These are phyloP conservation scores for Cladosporium sp. DNA, from an alignment of 2,329 filamentous ascomycete species.

Conservation along the genomic window DNA sequence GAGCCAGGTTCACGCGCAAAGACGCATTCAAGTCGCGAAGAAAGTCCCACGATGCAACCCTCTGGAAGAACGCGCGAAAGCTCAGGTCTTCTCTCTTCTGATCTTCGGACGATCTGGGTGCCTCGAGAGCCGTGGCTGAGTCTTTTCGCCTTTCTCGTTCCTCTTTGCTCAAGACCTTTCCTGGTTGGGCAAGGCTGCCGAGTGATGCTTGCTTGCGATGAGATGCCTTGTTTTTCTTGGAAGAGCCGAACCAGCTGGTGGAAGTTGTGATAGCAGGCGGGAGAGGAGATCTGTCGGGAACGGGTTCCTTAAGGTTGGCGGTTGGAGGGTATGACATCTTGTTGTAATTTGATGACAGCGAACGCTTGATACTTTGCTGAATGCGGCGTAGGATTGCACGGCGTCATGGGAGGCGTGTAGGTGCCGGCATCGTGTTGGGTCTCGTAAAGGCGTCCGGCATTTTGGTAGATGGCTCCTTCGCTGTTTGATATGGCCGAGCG, in stretches of 20 bases:
- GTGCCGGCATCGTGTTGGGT: neutral
- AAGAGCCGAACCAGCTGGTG: neutral
- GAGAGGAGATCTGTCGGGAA: conserved; percentile 5
- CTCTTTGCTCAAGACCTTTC: conserved; percentile 19
- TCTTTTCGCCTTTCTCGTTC: conserved; percentile 17
- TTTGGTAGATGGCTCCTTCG: neutral
- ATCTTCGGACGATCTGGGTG: neutral
- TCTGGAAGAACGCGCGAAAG: neutral
- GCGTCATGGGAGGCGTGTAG: neutral
- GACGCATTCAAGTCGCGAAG: neutral
- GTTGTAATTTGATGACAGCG: conserved; percentile 8
- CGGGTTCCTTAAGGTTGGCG: neutral
- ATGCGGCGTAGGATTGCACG: conserved; percentile 13
- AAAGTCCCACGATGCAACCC: neutral
- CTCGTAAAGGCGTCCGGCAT: neutral
- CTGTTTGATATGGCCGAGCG: neutral
- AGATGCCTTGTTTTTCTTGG: neutral
- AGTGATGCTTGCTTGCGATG: conserved; percentile 9
- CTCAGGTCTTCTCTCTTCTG: neutral
- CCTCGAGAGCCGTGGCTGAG: neutral
- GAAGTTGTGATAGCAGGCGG: neutral
- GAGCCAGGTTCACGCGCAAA: conserved; percentile 10
- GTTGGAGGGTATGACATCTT: conserved; percentile 12
- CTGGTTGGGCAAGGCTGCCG: conserved; percentile 9
- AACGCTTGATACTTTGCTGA: conserved; percentile 13